phyloP scores from a whole-genome alignment of 352 stramenopile genomes.

The Achlya hypogyna region DNA sequence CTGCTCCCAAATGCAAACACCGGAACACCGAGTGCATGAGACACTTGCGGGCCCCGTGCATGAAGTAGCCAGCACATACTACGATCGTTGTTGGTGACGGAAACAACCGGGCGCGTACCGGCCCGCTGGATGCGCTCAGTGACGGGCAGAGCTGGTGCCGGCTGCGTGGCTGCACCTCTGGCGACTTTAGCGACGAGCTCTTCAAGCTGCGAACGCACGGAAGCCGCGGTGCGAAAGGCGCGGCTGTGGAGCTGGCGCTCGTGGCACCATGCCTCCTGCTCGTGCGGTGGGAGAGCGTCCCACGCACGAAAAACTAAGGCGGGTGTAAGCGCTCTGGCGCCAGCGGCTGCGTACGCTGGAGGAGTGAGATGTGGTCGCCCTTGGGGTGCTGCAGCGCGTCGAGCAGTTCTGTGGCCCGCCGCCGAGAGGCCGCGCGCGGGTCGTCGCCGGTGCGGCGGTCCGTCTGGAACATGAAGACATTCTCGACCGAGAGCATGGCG shows the following conservation, averaged over 20 bases:
- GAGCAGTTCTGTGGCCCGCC: not conserved
- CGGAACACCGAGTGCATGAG: constrained; percentile 58
- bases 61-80: constrained; percentile 60
- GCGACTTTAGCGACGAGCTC: constrained; percentile 38
- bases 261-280: constrained; percentile 46
- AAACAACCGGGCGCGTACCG: constrained; percentile 7
- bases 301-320: constrained; percentile 28
- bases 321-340: not conserved
- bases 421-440: not conserved
- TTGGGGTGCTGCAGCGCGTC: not conserved
- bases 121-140: constrained; percentile 31
- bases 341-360: not conserved
- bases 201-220: constrained; percentile 48
- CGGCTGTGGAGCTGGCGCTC: constrained; percentile 36
- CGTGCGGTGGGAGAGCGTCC: constrained; percentile 16
- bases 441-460: not conserved
- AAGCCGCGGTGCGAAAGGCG: constrained; percentile 41
- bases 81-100: not conserved
- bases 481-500: constrained; percentile 80
- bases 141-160: not conserved
- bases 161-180: constrained; percentile 25
- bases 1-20: not conserved
- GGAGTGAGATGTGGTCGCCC: constrained; percentile 6
- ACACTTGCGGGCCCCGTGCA: constrained; percentile 48
- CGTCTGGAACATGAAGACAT: constrained; percentile 41